A percentile compares a stretch with the other conserved stretches of the same genome.
phyloP scores from a whole-genome alignment of 1,284 basidiomycete species.

The Rhodofomes roseus region DNA sequence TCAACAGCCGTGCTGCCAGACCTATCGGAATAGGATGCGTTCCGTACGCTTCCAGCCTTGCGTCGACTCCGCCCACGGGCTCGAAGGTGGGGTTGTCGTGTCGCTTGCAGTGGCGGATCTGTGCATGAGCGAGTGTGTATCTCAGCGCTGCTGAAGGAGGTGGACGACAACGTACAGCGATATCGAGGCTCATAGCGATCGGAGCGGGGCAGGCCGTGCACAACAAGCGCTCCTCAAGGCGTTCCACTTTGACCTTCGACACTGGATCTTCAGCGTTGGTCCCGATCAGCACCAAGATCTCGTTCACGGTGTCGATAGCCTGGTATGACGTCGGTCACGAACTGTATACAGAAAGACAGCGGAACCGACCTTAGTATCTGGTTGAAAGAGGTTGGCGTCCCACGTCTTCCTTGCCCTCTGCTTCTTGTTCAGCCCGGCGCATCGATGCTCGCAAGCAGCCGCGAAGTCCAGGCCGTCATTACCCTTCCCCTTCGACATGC shows the following conservation, averaged over 20 bases:
- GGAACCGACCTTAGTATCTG: constrained; percentile 49
- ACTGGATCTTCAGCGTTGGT: constrained; percentile 30
- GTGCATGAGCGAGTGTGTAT: not conserved
- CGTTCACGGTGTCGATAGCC: constrained; percentile 40
- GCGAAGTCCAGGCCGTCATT: constrained; percentile 45
- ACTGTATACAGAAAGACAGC: not conserved
- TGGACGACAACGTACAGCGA: constrained; percentile 48
- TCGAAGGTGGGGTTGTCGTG: constrained; percentile 51
- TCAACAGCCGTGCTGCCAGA: constrained; percentile 28
- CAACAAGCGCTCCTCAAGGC: constrained; percentile 32
- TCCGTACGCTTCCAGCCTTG: constrained; percentile 5
- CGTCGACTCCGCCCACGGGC: constrained; percentile 25
- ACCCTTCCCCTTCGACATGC: constrained; percentile 26
- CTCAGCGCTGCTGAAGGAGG: too few species aligned
- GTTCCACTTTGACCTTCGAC: constrained; percentile 13
- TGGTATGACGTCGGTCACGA: constrained; percentile 18
- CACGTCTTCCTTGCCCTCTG: constrained; percentile 35
- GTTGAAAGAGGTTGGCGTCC: constrained; percentile 47
- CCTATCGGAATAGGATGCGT: constrained; percentile 30
- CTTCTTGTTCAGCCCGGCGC: constrained; percentile 31
- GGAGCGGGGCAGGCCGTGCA: constrained; percentile 51
- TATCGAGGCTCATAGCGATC: constrained; percentile 47
- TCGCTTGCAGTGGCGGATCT: constrained; percentile 62
- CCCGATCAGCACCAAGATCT: constrained; percentile 31
- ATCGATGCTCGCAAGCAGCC: constrained; percentile 56